Evolutionary conservation across 23 red algal species (phyloP), one percentile per base, ranked within the genome.

Genomic region (Gracilaria vermiculophylla): DNA sequence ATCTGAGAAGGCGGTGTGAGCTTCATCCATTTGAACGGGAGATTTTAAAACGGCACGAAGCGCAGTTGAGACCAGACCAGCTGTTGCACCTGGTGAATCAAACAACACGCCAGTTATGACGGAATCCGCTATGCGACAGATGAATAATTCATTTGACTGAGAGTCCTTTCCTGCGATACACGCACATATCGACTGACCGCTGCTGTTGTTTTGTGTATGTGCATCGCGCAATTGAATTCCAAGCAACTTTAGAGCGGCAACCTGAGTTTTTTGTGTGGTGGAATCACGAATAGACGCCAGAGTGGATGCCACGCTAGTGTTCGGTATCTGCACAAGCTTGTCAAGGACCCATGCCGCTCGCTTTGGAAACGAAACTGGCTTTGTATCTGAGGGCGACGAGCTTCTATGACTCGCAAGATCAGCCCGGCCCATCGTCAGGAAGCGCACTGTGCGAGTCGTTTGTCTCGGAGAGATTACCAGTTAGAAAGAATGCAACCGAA

Each of bases 391-490:
- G 50, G 54, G 82, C 3, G 32, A 48, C 20, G 60, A 52, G 28
- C 45, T 70, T 36, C 82, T 62, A 52, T 58, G 47, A 50, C 82
- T 62, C 47, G 82, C 54, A 37, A 86, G 82, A 86, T 86, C 82
- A 56, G 64, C 64, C 3, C 82, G 82, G n/a, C 82, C 82, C 82
- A 86, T 86, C 12, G 43, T 47, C 6, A 47, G 12, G 43, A 47
- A 12, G 43, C n/a, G n/a, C n/a, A n/a, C n/a, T n/a, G n/a, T n/a
- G n/a, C n/a, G n/a, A n/a, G n/a, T n/a, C n/a, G n/a, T n/a, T n/a
- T n/a, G n/a, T n/a, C n/a, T n/a, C n/a, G n/a, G n/a, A n/a, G n/a
- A n/a, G n/a, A n/a, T n/a, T n/a, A n/a, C n/a, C n/a, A n/a, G n/a
- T n/a, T n/a, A n/a, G n/a, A n/a, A n/a, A n/a, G n/a, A n/a, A n/a